Percentiles rank a stretch among this genome's conserved stretches.
Conservation (phyloP, 768 basidiomycete genomes). For the Termitomyces sp. region DNA sequence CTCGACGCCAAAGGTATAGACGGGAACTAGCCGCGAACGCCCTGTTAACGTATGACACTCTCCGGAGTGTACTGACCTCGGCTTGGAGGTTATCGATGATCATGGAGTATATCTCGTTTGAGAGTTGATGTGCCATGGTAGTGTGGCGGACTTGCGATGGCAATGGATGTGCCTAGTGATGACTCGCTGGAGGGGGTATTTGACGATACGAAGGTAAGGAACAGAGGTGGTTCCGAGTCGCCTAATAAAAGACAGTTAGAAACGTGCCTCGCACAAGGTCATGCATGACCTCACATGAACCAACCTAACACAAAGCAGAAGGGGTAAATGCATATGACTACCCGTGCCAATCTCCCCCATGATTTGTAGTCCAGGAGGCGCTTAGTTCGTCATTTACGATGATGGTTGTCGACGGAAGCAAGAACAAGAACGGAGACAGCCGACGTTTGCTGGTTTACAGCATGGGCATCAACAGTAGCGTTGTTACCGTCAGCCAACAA, state of each 20-base stretch:
- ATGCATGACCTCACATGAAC: not conserved
- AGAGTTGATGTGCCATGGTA: slow-evolving; percentile 3
- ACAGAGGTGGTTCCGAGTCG: not conserved
- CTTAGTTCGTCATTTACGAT: slow-evolving; percentile 3
- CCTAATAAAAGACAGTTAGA: slow-evolving; percentile 6
- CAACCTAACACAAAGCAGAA: not conserved
- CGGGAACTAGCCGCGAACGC: not conserved
- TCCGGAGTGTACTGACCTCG: slow-evolving; percentile 3
- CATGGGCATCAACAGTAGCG: not conserved
- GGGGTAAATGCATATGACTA: not conserved
- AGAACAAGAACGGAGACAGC: slow-evolving; percentile 10
- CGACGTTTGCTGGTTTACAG: slow-evolving; percentile 3
- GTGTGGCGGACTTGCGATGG: not conserved
- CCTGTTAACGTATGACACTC: slow-evolving; percentile 1
- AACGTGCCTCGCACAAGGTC: slow-evolving; percentile 12
- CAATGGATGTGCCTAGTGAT: not conserved
- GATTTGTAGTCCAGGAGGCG: not conserved
- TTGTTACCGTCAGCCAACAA: not conserved
- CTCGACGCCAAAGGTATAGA: slow-evolving; percentile 4
- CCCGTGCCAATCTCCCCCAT: slow-evolving; percentile 2
- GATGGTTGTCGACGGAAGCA: slow-evolving; percentile 7
- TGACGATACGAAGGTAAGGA: not conserved
- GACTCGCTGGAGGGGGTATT: not conserved
- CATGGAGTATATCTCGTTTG: slow-evolving; percentile 4
- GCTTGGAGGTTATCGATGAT: slow-evolving; percentile 6